These are phyloP conservation scores for Leishmania turanica DNA, from an alignment of 208 protist species.

Conservation along the genomic window DNA sequence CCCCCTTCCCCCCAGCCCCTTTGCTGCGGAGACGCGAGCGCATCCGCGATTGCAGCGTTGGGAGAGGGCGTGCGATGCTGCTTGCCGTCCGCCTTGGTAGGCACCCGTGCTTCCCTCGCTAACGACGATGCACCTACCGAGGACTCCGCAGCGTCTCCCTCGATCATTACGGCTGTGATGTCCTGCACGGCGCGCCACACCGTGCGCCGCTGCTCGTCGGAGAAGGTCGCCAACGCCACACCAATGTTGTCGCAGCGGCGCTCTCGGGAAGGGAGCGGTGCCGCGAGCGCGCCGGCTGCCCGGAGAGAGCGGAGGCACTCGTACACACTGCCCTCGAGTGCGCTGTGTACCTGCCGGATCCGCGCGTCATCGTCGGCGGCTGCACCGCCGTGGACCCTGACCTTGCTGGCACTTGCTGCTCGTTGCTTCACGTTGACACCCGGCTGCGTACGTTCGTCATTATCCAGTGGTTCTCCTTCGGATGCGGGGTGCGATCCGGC, in stretches of 20 bases:
- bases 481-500: background rate
- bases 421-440: background rate
- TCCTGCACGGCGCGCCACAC: conserved; percentile 5
- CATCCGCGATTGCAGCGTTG: background rate
- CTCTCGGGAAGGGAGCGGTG: background rate
- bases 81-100: background rate
- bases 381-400: too few relatives aligned
- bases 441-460: too few relatives aligned
- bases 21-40: background rate
- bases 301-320: conserved; percentile 23
- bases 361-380: background rate
- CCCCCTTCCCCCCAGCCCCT: background rate
- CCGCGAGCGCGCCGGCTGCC: conserved; percentile 8
- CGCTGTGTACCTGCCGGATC: background rate
- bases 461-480: background rate
- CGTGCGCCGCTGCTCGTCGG: conserved; percentile 2
- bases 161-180: background rate
- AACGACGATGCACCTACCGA: background rate
- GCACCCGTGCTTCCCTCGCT: background rate
- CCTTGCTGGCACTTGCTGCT: background rate
- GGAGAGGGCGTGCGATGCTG: background rate
- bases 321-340: conserved; percentile 14
- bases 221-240: background rate
- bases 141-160: background rate
- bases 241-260: background rate